These are phyloP conservation scores for Neonectria sp. DNA, from an alignment of 2,329 filamentous ascomycete species.

Conservation along the genomic window DNA sequence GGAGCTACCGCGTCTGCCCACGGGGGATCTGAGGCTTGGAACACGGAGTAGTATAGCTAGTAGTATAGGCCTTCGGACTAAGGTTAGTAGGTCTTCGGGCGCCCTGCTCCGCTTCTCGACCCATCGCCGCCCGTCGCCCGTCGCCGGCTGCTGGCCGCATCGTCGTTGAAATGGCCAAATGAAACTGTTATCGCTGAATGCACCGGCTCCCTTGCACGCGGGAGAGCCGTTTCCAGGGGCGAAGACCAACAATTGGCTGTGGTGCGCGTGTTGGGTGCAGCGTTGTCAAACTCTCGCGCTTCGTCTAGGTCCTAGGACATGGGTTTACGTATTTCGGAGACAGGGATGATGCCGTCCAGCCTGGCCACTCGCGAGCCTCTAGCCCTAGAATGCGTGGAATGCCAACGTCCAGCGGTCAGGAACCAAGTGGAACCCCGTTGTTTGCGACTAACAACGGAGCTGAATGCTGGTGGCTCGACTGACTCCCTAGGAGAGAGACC, in stretches of 20 bases:
- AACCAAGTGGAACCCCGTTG: background rate
- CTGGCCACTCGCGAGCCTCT: background rate
- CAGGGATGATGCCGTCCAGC: constrained; percentile 6
- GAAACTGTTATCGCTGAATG: background rate
- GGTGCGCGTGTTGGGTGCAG: constrained; percentile 1
- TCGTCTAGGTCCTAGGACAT: constrained; percentile 10
- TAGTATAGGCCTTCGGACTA: background rate
- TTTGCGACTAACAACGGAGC: background rate
- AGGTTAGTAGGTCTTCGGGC: background rate
- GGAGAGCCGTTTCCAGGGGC: constrained; percentile 9
- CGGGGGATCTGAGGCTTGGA: constrained; percentile 19
- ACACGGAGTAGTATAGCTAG: background rate
- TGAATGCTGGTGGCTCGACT: background rate
- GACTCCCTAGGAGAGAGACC: background rate
- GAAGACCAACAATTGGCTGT: background rate
- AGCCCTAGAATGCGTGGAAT: constrained; percentile 1
- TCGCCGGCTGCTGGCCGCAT: background rate
- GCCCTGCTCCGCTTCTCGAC: constrained; percentile 5
- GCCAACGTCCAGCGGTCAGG: background rate
- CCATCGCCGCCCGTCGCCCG: background rate
- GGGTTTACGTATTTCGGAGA: constrained; percentile 16
- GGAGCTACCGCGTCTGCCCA: constrained; percentile 19
- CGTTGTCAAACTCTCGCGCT: constrained; percentile 10
- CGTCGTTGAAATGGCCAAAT: background rate
- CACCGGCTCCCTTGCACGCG: background rate